phyloP scores from a whole-genome alignment of 2,329 filamentous ascomycete genomes.

The Cordyceps cateniannulata region DNA sequence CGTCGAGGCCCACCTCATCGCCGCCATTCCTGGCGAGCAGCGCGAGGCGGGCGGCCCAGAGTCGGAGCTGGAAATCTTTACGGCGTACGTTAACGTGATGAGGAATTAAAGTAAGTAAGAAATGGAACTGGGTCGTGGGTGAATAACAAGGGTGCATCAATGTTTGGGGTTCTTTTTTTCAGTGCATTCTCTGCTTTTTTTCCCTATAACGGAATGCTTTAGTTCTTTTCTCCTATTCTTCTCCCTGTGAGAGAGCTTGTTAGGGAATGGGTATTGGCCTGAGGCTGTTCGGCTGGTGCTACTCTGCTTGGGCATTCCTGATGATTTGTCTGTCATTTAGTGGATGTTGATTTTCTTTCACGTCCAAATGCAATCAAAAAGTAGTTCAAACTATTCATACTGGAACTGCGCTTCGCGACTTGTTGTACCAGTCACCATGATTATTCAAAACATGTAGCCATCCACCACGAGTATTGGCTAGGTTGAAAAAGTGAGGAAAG shows the following conservation, averaged over 20 bases:
- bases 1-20: conserved; percentile 72
- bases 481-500: background rate
- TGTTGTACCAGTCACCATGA: no score
- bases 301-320: background rate
- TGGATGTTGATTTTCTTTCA: background rate
- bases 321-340: background rate
- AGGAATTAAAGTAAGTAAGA: conserved; percentile 28
- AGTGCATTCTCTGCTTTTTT: background rate
- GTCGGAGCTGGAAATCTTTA: conserved; percentile 73
- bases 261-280: background rate
- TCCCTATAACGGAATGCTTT: background rate
- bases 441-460: background rate
- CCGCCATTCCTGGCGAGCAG: conserved; percentile 56
- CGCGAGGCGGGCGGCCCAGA: conserved; percentile 52
- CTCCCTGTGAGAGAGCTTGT: background rate
- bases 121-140: background rate
- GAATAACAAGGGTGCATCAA: background rate
- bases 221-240: background rate
- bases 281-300: background rate
- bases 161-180: background rate
- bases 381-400: background rate
- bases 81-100: conserved; percentile 66
- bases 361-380: background rate
- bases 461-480: background rate
- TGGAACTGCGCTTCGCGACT: background rate